phyloP scores from a whole-genome alignment of 2,329 filamentous ascomycete genomes.

The Emericellopsis cladophorae region DNA sequence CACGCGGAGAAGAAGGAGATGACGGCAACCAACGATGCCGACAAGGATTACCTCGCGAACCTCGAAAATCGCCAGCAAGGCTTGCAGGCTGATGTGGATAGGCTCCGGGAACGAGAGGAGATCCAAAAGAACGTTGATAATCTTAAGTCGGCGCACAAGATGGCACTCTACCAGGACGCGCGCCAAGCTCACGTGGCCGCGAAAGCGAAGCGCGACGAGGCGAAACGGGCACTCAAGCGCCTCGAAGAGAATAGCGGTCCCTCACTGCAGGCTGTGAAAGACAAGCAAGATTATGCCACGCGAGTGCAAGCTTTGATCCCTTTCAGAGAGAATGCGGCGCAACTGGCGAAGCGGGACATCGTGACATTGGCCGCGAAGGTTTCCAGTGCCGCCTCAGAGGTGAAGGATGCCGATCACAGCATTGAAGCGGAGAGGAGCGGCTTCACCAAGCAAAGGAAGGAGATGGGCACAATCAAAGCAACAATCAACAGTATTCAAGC shows the following conservation, averaged over 20 bases:
- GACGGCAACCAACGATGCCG: slow-evolving; percentile 41
- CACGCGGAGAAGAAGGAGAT: slow-evolving; percentile 55
- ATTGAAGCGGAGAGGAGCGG: slow-evolving; percentile 38
- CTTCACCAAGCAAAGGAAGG: slow-evolving; percentile 36
- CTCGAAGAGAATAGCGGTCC: slow-evolving; percentile 53
- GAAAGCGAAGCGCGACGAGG: slow-evolving; percentile 41
- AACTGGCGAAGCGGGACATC: slow-evolving; percentile 37
- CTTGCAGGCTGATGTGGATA: slow-evolving; percentile 71
- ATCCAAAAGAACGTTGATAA: slow-evolving; percentile 52
- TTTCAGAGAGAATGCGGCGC: slow-evolving; percentile 40
- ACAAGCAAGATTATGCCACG: slow-evolving; percentile 54
- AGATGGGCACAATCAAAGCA: slow-evolving; percentile 34
- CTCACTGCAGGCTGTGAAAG: slow-evolving; percentile 52
- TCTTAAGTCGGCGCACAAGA: slow-evolving; percentile 51
- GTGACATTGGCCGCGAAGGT: slow-evolving; percentile 29
- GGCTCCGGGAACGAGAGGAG: slow-evolving; percentile 61
- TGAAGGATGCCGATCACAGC: slow-evolving; percentile 28
- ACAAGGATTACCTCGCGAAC: slow-evolving; percentile 50
- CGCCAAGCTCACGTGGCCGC: slow-evolving; percentile 32
- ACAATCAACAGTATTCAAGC: slow-evolving; percentile 52
- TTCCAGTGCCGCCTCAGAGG: slow-evolving; percentile 18
- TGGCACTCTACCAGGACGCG: slow-evolving; percentile 51
- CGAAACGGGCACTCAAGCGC: slow-evolving; percentile 41
- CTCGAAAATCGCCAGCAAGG: slow-evolving; percentile 62
- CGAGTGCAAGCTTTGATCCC: slow-evolving; percentile 42